Evolutionary conservation across 805 yeast species (phyloP).

Genomic region (Komagataella ulmi): DNA sequence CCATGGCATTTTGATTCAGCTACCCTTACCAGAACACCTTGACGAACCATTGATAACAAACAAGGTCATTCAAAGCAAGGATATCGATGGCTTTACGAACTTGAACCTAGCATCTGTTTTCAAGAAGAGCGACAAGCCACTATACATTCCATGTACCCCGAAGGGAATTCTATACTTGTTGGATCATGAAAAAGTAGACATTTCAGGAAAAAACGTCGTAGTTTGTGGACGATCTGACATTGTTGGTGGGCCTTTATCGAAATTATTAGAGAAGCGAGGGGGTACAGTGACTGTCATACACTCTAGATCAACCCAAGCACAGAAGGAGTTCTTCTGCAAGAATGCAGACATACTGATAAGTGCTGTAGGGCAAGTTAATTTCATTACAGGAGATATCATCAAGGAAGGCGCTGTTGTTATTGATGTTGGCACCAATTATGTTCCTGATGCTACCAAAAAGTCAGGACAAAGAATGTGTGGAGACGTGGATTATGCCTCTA

Average conservation of each 20-base stretch:
- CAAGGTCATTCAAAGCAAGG: slow-evolving; percentile 71
- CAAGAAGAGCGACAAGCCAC: slow-evolving; percentile 74
- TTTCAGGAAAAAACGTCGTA: slow-evolving; percentile 76
- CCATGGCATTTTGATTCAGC: slow-evolving; percentile 81
- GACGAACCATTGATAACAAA: slow-evolving; percentile 73
- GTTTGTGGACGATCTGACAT: slow-evolving; percentile 93
- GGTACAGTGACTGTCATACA: slow-evolving; percentile 86
- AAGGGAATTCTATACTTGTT: slow-evolving; percentile 79
- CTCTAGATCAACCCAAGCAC: slow-evolving; percentile 53
- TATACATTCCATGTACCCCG: slow-evolving; percentile 90
- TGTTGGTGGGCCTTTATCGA: slow-evolving; percentile 90
- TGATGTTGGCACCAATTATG: slow-evolving; percentile 92
- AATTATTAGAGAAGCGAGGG: slow-evolving; percentile 63
- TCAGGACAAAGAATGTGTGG: slow-evolving; percentile 85
- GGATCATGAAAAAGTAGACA: slow-evolving; percentile 48
- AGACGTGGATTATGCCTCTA: slow-evolving; percentile 76
- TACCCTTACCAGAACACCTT: slow-evolving; percentile 75
- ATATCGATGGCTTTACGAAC: slow-evolving; percentile 91
- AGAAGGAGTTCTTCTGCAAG: slow-evolving; percentile 31
- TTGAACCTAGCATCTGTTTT: slow-evolving; percentile 82
- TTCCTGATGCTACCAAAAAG: slow-evolving; percentile 60
- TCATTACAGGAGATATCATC: slow-evolving; percentile 78
- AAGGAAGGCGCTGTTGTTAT: slow-evolving; percentile 77
- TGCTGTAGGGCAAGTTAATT: slow-evolving; percentile 82
- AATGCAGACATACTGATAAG: slow-evolving; percentile 83